Conservation (phyloP, 176 grass and related monocot species). For the Oropetium thomaeum region DNA sequence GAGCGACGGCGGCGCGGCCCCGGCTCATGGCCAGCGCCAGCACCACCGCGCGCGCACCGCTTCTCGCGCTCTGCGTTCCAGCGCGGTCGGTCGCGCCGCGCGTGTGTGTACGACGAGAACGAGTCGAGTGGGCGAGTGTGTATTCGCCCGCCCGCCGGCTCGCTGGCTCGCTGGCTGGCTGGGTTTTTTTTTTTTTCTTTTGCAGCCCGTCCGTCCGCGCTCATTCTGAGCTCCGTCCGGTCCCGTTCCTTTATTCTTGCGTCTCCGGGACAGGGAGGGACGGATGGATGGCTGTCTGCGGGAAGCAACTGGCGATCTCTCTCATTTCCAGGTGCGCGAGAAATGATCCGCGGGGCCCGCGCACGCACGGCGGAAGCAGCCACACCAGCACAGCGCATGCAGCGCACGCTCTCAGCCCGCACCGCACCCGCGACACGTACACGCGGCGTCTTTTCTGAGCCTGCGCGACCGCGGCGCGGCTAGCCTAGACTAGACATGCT, state of each 20-base stretch:
- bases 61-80: background rate
- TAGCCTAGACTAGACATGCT: no score
- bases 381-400: background rate
- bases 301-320: background rate
- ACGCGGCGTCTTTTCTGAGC: background rate
- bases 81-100: background rate
- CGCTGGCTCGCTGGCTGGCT: background rate
- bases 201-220: no score
- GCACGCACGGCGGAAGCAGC: background rate
- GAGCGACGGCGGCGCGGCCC: slow-evolving; percentile 28
- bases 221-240: background rate
- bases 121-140: background rate
- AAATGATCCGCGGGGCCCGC: slow-evolving; percentile 15
- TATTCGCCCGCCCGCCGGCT: background rate
- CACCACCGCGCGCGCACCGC: slow-evolving; percentile 13
- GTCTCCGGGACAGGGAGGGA: no score
- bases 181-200: background rate
- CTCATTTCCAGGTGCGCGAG: background rate
- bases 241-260: slow-evolving; percentile 4
- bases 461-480: background rate
- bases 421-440: background rate
- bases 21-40: slow-evolving; percentile 42
- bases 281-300: background rate
- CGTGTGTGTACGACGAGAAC: background rate
- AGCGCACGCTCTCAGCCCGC: background rate